Percentiles rank a stretch among this genome's conserved stretches.
Evolutionary conservation across 441 rosid species (phyloP).

Genomic region (Populus hybrid): DNA sequence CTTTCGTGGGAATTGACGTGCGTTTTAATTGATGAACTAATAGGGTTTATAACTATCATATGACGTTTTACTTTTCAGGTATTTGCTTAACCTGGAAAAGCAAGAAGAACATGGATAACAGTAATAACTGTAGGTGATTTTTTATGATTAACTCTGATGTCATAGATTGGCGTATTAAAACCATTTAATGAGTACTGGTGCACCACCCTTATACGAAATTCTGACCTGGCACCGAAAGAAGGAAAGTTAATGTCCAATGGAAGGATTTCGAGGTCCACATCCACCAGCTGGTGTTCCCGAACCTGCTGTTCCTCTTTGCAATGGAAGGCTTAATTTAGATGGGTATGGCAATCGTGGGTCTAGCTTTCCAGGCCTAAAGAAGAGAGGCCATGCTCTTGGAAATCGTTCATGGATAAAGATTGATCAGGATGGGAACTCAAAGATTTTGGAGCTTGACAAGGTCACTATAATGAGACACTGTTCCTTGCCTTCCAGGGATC

Average conservation of each 20-base stretch:
- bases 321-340: constrained; percentile 38
- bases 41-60: not conserved
- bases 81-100: constrained; percentile 19
- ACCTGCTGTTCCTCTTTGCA: constrained; percentile 28
- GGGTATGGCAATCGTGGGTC: constrained; percentile 42
- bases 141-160: constrained; percentile 14
- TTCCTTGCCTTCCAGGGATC: constrained; percentile 89
- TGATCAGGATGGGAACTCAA: constrained; percentile 63
- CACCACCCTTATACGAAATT: constrained; percentile 23
- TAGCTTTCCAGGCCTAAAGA: constrained; percentile 56
- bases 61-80: constrained; percentile 12
- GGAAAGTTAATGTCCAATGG: constrained; percentile 36
- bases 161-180: constrained; percentile 8
- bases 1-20: not conserved
- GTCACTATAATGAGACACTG: constrained; percentile 88
- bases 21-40: not conserved
- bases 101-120: constrained; percentile 16
- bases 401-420: constrained; percentile 94
- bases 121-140: not conserved
- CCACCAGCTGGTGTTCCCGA: constrained; percentile 32
- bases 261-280: constrained; percentile 35
- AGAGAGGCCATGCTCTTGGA: constrained; percentile 85
- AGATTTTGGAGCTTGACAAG: constrained; percentile 79
- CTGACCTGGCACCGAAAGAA: constrained; percentile 22
- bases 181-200: constrained; percentile 23